Evolutionary conservation across 2,329 filamentous ascomycete genomes (phyloP).

Genomic region (Didymella lethalis): DNA sequence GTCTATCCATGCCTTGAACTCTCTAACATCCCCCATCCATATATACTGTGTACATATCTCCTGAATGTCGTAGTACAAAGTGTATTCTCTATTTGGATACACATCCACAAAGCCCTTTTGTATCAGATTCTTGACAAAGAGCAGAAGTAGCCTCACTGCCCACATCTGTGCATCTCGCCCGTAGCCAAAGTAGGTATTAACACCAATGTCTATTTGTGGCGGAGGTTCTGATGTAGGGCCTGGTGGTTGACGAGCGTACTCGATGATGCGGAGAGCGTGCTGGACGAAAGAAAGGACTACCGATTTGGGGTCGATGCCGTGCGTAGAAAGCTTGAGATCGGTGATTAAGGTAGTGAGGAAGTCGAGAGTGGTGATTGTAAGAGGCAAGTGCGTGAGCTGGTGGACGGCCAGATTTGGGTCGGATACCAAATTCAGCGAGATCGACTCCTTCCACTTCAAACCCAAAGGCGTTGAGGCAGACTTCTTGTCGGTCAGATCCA

Average conservation of each 20-base stretch:
- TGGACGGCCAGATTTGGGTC: constrained; percentile 35
- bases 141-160: constrained; percentile 46
- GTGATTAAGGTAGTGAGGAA: constrained; percentile 50
- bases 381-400: constrained; percentile 47
- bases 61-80: constrained; percentile 51
- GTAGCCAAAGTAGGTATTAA: constrained; percentile 21
- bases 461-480: not conserved
- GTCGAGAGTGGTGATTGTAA: constrained; percentile 50
- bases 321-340: constrained; percentile 30
- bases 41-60: constrained; percentile 53
- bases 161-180: constrained; percentile 49
- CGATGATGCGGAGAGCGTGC: constrained; percentile 48
- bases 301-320: constrained; percentile 40
- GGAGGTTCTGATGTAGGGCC: constrained; percentile 7
- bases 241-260: constrained; percentile 40
- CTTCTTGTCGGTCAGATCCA: not conserved
- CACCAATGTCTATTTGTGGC: constrained; percentile 1
- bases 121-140: constrained; percentile 52
- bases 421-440: constrained; percentile 20
- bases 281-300: constrained; percentile 50
- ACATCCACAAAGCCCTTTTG: constrained; percentile 39
- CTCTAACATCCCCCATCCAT: constrained; percentile 52
- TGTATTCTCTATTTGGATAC: not conserved
- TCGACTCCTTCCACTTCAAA: constrained; percentile 1
- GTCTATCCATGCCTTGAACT: constrained; percentile 47